Percentiles rank a stretch among this genome's conserved stretches.
Conservation (phyloP, 805 yeast species). For the Lipomyces japonicus region DNA sequence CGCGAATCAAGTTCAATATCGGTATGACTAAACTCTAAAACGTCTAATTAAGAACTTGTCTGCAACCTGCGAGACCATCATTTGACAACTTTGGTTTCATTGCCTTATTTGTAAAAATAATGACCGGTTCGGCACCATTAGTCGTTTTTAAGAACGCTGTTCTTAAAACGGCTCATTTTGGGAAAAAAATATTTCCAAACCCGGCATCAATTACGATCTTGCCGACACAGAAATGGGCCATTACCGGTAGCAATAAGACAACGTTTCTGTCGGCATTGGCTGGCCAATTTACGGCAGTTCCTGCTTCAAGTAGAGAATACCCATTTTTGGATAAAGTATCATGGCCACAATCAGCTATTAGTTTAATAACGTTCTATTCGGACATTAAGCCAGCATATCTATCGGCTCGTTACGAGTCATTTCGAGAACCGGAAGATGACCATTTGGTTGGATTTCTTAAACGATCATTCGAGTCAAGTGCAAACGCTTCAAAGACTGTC, state of each 20-base stretch:
- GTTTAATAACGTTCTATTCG: conserved; percentile 48
- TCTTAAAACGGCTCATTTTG: conserved; percentile 16
- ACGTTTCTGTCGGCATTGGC: conserved; percentile 55
- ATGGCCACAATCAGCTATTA: conserved; percentile 47
- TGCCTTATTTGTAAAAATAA: no score
- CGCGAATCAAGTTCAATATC: no score
- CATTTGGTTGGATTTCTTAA: conserved; percentile 56
- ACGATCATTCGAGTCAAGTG: conserved; percentile 47
- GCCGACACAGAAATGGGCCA: conserved; percentile 49
- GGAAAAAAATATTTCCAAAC: conserved; percentile 37
- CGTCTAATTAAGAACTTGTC: background rate
- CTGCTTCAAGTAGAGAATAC: conserved; percentile 52
- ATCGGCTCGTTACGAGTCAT: conserved; percentile 85
- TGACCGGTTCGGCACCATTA: conserved; percentile 18
- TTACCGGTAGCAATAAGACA: conserved; percentile 54
- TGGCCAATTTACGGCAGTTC: conserved; percentile 51
- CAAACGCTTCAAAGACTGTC: conserved; percentile 38
- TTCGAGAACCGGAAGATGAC: conserved; percentile 78
- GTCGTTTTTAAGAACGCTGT: conserved; percentile 22
- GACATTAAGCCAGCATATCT: conserved; percentile 55
- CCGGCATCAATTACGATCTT: conserved; percentile 45
- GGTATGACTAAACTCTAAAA: background rate
- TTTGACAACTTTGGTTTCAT: no score
- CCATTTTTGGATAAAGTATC: conserved; percentile 48
- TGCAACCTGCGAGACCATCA: background rate